Evolutionary conservation across 2,329 filamentous ascomycete genomes (phyloP), one percentile per base, ranked within the genome.

Genomic region (Pyrenophora graminea): DNA sequence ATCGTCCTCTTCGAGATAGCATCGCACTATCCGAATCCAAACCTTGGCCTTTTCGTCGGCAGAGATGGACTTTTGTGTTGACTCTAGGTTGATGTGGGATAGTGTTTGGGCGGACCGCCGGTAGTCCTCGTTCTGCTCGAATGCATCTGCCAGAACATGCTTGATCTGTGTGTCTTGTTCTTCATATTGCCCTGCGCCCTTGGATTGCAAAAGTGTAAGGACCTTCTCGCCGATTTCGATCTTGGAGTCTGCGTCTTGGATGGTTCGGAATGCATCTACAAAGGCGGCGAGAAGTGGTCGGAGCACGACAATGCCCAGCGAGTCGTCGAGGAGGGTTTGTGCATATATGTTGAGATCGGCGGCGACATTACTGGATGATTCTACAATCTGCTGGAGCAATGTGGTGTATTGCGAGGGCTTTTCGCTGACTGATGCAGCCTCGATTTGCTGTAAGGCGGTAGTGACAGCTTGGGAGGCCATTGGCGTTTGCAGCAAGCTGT

Each of bases 1-100:
- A 76, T 97, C 92, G 71, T 96, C 93, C 40, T 92, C 90, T 77
- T 99, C 93, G 56, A 99, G 84, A 71, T 94, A 95, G 78, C 95
- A 89, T 56, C 94, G 85, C 69, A 95, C 91, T 69, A 99, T 96
- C 53, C 93, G 89, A 62, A 97, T 88, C 90, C 93, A 97, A 47
- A 94, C 84, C 47, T 82, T 81, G 7, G 91, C 90, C 75, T 91
- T 92, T 62, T 93, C 89, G 64, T 90, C 85, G 69, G 91, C 87
- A 23, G 86, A 85, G 31, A 97, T 86, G 49, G 89, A 86, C 41
- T 93, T 87, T 77, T 96, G 91, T 2, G 91, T 92, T 50, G 85
- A 88, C 70, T 99, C 93, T 39, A 97, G 85, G 30, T 91, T 89
- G 63, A 97, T 96, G 32, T 87, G 87, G 66, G 90, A 85, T 6